These are phyloP conservation scores for Alternaria ethzedia DNA, from an alignment of 2,329 filamentous ascomycete species.

Conservation along the genomic window DNA sequence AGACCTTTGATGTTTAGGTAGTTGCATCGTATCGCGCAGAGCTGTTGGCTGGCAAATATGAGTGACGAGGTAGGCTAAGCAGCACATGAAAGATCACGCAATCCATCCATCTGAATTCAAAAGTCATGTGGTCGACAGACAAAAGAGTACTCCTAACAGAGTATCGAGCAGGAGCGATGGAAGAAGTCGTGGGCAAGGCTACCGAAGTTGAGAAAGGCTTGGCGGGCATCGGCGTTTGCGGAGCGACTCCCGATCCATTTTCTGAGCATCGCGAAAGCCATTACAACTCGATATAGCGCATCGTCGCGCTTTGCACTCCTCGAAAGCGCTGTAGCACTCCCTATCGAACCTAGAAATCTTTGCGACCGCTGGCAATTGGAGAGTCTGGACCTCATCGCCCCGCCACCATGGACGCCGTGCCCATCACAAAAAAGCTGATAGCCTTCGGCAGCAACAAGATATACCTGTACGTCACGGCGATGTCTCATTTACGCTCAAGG, in stretches of 20 bases:
- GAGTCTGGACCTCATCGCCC: not conserved
- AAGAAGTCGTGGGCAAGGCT: not conserved
- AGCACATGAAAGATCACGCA: not conserved
- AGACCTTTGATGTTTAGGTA: not conserved
- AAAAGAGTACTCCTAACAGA: not conserved
- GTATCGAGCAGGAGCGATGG: not conserved
- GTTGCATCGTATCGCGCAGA: not conserved
- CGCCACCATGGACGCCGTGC: conserved; percentile 36
- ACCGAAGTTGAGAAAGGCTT: not conserved
- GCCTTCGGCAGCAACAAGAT: conserved; percentile 54
- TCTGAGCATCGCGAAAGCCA: conserved; percentile 17
- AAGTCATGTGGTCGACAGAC: not conserved
- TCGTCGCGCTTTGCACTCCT: conserved; percentile 1
- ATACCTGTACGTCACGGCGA: conserved; percentile 51
- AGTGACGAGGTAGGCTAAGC: not conserved
- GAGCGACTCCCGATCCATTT: conserved; percentile 23
- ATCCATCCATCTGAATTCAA: not conserved
- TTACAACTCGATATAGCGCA: not conserved
- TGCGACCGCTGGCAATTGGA: not conserved
- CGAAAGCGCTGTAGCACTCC: not conserved
- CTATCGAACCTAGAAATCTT: not conserved
- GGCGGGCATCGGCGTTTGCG: conserved; percentile 10
- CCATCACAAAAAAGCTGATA: conserved; percentile 43
- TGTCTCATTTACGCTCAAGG: not conserved
- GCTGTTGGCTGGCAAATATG: not conserved